Evolutionary conservation across 2,329 filamentous ascomycete genomes (phyloP), one percentile per base, ranked within the genome.

Genomic region (Penicillium sclerotigenum): DNA sequence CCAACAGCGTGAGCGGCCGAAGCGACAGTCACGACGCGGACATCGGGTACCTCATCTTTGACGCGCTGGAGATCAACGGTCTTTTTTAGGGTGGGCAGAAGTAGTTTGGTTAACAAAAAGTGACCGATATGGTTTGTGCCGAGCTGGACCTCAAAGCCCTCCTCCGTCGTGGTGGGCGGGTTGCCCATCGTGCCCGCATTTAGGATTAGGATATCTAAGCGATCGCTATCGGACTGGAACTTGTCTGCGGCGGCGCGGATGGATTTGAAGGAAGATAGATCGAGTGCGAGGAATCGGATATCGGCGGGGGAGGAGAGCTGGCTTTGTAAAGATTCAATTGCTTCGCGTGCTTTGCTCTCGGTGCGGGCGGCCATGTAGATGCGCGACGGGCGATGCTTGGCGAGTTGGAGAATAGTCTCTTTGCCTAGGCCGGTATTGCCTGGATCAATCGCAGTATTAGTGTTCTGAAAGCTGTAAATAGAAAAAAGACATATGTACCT

Each of bases 351-450:
- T 43, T 77, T 72, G 40, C 66, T 60, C 47, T 70, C 70, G 20
- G 73, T 79, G 43, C 82, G 79, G 2, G 80, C 81, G 14, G 77
- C 80, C 56, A 86, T 76, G 70, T 81, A 84, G 58, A 85, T 80
- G 54, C 81, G 77, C 0, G 72, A 70, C 1, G 83, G 81, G 8
- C 73, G 66, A 64, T 84, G 82, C 54, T 72, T 73, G n/a, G 78
- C 78, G 41, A 83, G 73, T 50, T 79, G 74, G 34, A 75, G 64
- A 41, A 81, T 67, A 8, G 78, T 77, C 60, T 80, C 75, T 65
- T 74, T 75, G 33, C 79, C 79, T 26, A 80, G 70, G 9, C 78
- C 79, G 26, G 69, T 63, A 59, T 79, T 80, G 28, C 78, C 77
- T 77, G 45, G n/a, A 16, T 29, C 20, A 24, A 42, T 28, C 6